These are phyloP conservation scores for Podospora fimiseda DNA, from an alignment of 495 filamentous ascomycete genomes.

Conservation along the genomic window DNA sequence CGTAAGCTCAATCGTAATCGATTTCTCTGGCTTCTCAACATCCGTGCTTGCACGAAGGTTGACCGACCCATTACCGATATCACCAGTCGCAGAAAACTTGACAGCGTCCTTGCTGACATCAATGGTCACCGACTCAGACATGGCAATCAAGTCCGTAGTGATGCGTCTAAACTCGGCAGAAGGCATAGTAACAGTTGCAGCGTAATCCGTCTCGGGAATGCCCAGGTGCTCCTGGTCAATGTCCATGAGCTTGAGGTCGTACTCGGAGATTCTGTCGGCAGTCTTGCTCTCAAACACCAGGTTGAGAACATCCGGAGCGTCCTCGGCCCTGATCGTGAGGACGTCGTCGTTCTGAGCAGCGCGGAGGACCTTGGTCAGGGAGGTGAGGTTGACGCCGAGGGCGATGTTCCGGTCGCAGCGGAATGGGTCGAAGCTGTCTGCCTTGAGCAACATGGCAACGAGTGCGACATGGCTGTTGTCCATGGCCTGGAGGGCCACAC, in stretches of 20 bases:
- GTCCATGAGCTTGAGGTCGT: conserved; percentile 99
- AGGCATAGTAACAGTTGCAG: conserved; percentile 85
- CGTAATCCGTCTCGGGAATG: conserved; percentile 97
- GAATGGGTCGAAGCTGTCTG: conserved; percentile 91
- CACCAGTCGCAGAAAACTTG: conserved; percentile 88
- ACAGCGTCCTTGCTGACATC: conserved; percentile 96
- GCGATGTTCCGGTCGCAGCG: conserved; percentile 99
- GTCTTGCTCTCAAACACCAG: conserved; percentile 87
- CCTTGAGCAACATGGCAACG: conserved; percentile 96
- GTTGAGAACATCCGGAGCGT: conserved; percentile 91
- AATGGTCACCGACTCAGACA: conserved; percentile 95
- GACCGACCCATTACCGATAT: conserved; percentile 92
- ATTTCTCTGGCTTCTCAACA: conserved; percentile 81
- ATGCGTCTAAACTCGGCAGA: conserved; percentile 89
- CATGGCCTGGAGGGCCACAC: conserved; percentile 98
- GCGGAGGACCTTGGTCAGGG: conserved; percentile 94
- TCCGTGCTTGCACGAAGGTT: conserved; percentile 84
- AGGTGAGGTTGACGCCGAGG: conserved; percentile 92
- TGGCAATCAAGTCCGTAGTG: conserved; percentile 78
- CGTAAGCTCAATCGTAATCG: conserved; percentile 80
- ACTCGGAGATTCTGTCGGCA: conserved; percentile 89
- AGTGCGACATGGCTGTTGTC: conserved; percentile 99
- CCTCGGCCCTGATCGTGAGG: conserved; percentile 93
- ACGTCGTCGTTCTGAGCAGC: conserved; percentile 93
- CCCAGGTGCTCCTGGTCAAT: conserved; percentile 99